Evolutionary conservation across 805 yeast genomes (phyloP), one percentile per base, ranked within the genome.

Genomic region (Metschnikowia dekortorum): DNA sequence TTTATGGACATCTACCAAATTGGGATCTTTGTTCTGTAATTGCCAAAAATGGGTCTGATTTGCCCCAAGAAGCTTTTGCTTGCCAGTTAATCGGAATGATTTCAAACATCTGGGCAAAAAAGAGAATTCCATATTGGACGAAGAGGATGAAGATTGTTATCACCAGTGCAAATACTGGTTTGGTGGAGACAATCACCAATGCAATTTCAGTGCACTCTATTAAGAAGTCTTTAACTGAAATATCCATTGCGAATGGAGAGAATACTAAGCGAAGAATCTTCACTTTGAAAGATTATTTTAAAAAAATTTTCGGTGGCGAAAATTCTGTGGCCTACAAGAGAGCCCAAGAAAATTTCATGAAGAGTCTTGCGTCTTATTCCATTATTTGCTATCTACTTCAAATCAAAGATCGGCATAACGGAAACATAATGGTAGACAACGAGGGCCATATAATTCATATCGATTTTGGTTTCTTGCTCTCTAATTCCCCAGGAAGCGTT

Each of bases 21-120:
- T 94, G 99, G 99, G 97, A 94, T 54, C 67, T 94, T 37, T 89
- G 92, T 57, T 91, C 97, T 0, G 97, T 92, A 2, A 94, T 94
- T 63, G 96, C 95, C 10, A 94, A 94, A 63, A 92, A 96, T 31
- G 99, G 99, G 34, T 92, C 87, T 61, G 99, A 94, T 69, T 67
- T 94, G 46, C 87, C 96, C 26, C 99, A 94, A 65, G 99, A 94
- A 66, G 97, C 99, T 0, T 90, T 94, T 74, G 99, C 99, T 0
- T 90, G 97, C 55, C 99, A 94, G 65, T 66, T 94, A 40, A 92
- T 94, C 46, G 29, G 30, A 26, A 26, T 38, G 29, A 26, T 38
- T 13, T 83, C 96, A 1, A 82, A 82, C 46, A 82, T 89, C 40
- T 94, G 98, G 98, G 79, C 80, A 44, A 78, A 74, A 31, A 80